phyloP scores from a whole-genome alignment of 2,329 filamentous ascomycete genomes.

The Phialophora macrospora region DNA sequence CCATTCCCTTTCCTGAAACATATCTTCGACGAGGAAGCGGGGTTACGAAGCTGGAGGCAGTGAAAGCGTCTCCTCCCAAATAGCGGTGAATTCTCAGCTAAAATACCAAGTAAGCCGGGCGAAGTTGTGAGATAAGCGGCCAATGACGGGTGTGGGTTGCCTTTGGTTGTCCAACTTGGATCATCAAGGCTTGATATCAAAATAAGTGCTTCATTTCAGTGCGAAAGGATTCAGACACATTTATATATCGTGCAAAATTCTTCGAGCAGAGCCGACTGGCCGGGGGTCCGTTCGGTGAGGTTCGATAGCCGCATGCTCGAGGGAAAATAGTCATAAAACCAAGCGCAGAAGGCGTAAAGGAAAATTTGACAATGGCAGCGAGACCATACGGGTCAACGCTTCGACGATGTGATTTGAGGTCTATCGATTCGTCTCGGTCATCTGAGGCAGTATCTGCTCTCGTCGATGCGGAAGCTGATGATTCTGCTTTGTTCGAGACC shows the following conservation, averaged over 20 bases:
- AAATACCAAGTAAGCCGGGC: conserved; percentile 1
- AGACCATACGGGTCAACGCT: conserved; percentile 8
- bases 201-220: background rate
- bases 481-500: conserved; percentile 27
- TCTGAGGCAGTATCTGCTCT: conserved; percentile 26
- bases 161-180: background rate
- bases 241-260: background rate
- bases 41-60: conserved; percentile 6
- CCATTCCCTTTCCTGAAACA: background rate
- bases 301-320: conserved; percentile 12
- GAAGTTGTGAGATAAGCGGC: conserved; percentile 6
- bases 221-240: background rate
- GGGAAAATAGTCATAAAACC: conserved; percentile 10
- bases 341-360: conserved; percentile 9
- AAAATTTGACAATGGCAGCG: conserved; percentile 8
- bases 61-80: conserved; percentile 8
- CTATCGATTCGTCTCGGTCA: conserved; percentile 36
- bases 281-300: background rate
- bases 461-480: conserved; percentile 26
- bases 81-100: conserved; percentile 18
- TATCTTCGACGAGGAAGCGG: background rate
- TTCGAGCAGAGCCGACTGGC: conserved; percentile 4
- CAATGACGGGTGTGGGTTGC: background rate
- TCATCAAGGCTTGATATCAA: conserved; percentile 5
- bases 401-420: conserved; percentile 36